These are phyloP conservation scores for Pleurotus tuoliensis DNA, from an alignment of 768 basidiomycete genomes.

Conservation along the genomic window DNA sequence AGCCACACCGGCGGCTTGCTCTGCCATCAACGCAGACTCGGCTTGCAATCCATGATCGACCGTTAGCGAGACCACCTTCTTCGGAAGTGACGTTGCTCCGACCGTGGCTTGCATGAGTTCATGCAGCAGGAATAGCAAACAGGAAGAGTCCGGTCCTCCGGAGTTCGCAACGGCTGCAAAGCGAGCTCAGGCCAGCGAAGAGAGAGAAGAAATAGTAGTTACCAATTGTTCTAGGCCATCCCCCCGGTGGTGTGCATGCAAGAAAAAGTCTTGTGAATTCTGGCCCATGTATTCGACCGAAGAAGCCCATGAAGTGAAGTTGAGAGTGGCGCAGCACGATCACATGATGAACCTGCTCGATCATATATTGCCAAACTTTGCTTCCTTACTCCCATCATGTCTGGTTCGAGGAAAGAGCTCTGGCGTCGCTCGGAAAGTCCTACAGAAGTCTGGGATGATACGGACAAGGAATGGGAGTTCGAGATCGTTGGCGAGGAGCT, in stretches of 20 bases:
- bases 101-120: slow-evolving; percentile 30
- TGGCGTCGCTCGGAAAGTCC: slow-evolving; percentile 6
- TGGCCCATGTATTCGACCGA: neutral
- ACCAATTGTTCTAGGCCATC: slow-evolving; percentile 51
- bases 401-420: neutral
- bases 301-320: too few species aligned
- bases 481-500: slow-evolving; percentile 40
- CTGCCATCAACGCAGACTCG: slow-evolving; percentile 53
- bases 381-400: neutral
- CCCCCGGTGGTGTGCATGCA: slow-evolving; percentile 41
- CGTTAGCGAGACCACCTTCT: slow-evolving; percentile 50
- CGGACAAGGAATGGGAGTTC: slow-evolving; percentile 26
- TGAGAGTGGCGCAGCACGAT: neutral
- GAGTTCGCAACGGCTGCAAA: slow-evolving; percentile 69
- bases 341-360: neutral
- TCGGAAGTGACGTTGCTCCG: slow-evolving; percentile 13
- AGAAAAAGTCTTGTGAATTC: slow-evolving; percentile 51
- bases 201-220: slow-evolving; percentile 5
- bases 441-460: slow-evolving; percentile 11
- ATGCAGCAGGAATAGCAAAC: slow-evolving; percentile 66
- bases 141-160: slow-evolving; percentile 81
- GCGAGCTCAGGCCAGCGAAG: neutral
- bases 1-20: slow-evolving; percentile 40
- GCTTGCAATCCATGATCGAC: slow-evolving; percentile 70
- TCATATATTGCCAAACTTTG: neutral